Evolutionary conservation across 2,329 filamentous ascomycete genomes (phyloP).

Genomic region (Alternaria arborescens): DNA sequence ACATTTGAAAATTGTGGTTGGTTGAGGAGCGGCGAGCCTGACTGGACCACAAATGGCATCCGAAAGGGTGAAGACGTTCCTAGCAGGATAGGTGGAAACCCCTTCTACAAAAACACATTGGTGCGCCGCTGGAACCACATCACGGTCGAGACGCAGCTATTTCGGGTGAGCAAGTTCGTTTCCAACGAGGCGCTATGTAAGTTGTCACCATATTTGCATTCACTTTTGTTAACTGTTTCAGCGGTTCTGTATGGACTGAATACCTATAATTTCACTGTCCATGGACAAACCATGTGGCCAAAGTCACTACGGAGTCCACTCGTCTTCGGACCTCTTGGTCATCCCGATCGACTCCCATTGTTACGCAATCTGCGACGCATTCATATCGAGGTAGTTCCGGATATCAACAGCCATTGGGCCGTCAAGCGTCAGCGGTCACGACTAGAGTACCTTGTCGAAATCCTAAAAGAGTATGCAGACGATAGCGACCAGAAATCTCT

Average conservation of each 20-base stretch:
- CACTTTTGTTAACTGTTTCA: slow-evolving; percentile 5
- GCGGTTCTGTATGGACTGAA: slow-evolving; percentile 34
- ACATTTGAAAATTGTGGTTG: not conserved
- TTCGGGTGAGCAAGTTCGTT: slow-evolving; percentile 27
- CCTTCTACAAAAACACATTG: not conserved
- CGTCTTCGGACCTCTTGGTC: slow-evolving; percentile 30
- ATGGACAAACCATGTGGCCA: slow-evolving; percentile 11
- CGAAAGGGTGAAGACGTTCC: not conserved
- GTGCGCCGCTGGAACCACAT: not conserved
- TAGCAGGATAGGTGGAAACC: not conserved
- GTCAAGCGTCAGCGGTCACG: slow-evolving; percentile 28
- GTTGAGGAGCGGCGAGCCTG: not conserved
- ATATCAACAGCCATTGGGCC: slow-evolving; percentile 17
- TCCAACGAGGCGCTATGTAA: slow-evolving; percentile 28
- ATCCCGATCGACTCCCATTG: slow-evolving; percentile 15
- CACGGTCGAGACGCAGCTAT: slow-evolving; percentile 15
- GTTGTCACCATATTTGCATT: not conserved
- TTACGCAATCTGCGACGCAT: slow-evolving; percentile 32
- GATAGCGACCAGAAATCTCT: slow-evolving; percentile 26
- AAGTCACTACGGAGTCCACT: slow-evolving; percentile 22
- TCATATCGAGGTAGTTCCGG: slow-evolving; percentile 13
- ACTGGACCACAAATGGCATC: not conserved
- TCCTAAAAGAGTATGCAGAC: slow-evolving; percentile 31
- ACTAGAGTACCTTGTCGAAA: slow-evolving; percentile 29
- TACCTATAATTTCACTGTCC: slow-evolving; percentile 27